These are phyloP conservation scores for Eucalyptus pauciflora DNA, from an alignment of 345 rosid genomes.

Conservation along the genomic window DNA sequence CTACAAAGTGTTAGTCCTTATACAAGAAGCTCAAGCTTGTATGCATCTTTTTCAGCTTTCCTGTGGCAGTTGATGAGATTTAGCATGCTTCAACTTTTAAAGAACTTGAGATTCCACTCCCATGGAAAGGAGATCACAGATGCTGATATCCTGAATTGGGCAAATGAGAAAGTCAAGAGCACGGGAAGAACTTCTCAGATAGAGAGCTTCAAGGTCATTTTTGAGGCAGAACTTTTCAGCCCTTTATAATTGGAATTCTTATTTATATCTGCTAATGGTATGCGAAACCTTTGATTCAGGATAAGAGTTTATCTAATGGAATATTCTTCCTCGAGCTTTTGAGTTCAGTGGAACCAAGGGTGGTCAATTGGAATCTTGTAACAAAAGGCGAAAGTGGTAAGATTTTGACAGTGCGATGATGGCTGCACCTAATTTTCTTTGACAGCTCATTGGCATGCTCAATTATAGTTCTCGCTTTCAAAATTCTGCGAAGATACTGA, in stretches of 20 bases:
- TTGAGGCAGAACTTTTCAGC: background rate
- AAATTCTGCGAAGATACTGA: background rate
- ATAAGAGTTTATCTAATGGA: conserved; percentile 67
- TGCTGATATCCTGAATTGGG: conserved; percentile 76
- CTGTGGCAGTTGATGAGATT: conserved; percentile 91
- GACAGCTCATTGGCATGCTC: background rate
- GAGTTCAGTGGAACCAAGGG: conserved; percentile 87
- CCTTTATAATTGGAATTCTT: background rate
- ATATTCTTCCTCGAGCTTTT: conserved; percentile 87
- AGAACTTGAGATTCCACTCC: conserved; percentile 64
- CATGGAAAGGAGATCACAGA: conserved; percentile 76
- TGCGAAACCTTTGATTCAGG: conserved; percentile 23
- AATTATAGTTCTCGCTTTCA: background rate
- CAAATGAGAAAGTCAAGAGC: conserved; percentile 50
- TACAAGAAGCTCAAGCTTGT: background rate
- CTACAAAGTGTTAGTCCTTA: background rate
- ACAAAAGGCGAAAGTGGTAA: conserved; percentile 91
- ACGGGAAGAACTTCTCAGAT: conserved; percentile 51
- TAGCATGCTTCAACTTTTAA: conserved; percentile 85
- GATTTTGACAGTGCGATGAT: background rate
- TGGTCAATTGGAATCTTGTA: conserved; percentile 92
- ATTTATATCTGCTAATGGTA: background rate
- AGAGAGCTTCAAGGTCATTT: conserved; percentile 72
- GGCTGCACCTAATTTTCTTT: background rate
- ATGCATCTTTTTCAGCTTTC: conserved; percentile 49